These are phyloP conservation scores for Globisporangium mamillatum DNA, from an alignment of 352 stramenopile species.

Conservation along the genomic window DNA sequence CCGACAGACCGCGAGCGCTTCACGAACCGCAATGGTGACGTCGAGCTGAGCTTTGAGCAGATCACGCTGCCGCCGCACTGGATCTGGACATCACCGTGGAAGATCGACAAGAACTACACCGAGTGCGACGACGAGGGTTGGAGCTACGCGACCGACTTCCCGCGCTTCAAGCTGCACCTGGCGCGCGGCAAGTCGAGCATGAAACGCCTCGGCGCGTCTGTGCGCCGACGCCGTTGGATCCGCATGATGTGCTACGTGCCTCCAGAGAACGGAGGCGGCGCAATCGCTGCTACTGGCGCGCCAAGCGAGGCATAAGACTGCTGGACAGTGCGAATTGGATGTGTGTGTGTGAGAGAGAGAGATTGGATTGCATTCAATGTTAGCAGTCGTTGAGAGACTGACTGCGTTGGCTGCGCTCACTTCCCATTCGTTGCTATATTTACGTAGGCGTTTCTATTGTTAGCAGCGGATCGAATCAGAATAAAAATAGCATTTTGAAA, in stretches of 20 bases:
- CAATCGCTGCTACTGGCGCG: not conserved
- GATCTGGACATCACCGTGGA: conserved; percentile 85
- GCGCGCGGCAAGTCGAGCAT: conserved; percentile 77
- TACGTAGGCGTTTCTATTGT: conserved; percentile 1
- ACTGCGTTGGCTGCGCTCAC: not conserved
- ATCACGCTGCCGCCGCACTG: conserved; percentile 69
- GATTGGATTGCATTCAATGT: not conserved
- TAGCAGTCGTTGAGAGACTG: not conserved
- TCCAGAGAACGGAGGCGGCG: conserved; percentile 23
- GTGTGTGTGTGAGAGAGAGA: not conserved
- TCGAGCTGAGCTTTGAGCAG: conserved; percentile 77
- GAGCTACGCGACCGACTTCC: conserved; percentile 86
- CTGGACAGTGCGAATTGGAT: not conserved
- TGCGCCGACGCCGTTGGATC: conserved; percentile 79
- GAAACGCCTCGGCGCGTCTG: conserved; percentile 66
- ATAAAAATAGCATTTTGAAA: conserved; percentile 15
- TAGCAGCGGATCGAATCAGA: not conserved
- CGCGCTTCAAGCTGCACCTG: conserved; percentile 81
- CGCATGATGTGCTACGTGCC: conserved; percentile 84
- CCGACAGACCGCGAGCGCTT: conserved; percentile 80
- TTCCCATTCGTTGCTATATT: conserved; percentile 4
- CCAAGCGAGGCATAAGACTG: not conserved
- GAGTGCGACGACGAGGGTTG: conserved; percentile 86
- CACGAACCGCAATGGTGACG: conserved; percentile 77
- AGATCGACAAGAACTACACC: conserved; percentile 87